Evolutionary conservation across 805 yeast genomes (phyloP), one percentile per base, ranked within the genome.

Genomic region (Scheffersomyces spartinae): DNA sequence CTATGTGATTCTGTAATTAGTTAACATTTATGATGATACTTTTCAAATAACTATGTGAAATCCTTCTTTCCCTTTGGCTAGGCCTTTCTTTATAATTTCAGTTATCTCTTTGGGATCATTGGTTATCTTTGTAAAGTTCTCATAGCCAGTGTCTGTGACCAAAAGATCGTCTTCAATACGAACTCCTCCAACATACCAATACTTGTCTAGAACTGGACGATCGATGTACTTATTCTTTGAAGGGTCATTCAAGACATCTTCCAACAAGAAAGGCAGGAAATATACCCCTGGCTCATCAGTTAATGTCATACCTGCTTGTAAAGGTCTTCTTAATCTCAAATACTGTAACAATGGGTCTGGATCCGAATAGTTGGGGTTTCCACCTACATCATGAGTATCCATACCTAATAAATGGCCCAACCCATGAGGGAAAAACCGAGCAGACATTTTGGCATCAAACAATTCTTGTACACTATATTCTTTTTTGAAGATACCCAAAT

Each of bases 381-480:
- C 97, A 21, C 83, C 97, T 24, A 84, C 93, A 52, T 88, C 98
- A 50, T 91, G 98, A 3, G 95, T 85, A 46, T 88, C 95, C 78
- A 88, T 65, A 13, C 98, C 98, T 20, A 88, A 55, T 43, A 84
- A 61, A 46, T 88, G 98, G 9, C 98, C 98, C 30, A 91, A 59
- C 0, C 98, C 98, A 45, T 91, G 98, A 3, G 98, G 98, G 51
- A 75, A 83, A 54, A 88, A 88, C 13, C 79, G 70, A 4, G 75
- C 78, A 3, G 93, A 71, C 4, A 78, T 71, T 30, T 74, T 67
- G 26, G 93, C 68, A 2, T 70, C 65, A 32, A 71, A 73, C 17
- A 88, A 72, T 35, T 84, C 91, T 12, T 75, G 68, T 10, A 58
- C 72, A 4, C 69, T 45, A 31, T 40, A 63, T 12, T 71, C 67